Conservation (phyloP, 345 rosid species). For the Pugionium dolabratum region DNA sequence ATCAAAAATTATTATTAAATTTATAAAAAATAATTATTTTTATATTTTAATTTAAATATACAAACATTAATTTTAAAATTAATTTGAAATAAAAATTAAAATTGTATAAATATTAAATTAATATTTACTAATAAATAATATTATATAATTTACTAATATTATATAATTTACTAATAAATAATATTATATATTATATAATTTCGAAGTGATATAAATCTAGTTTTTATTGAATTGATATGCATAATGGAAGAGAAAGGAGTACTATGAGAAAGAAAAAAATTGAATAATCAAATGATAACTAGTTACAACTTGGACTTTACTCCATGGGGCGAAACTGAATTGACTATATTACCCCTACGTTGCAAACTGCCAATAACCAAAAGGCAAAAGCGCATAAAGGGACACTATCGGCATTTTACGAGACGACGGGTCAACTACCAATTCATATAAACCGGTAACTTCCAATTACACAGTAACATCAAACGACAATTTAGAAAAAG, state of each 20-base stretch:
- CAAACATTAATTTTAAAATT: no score
- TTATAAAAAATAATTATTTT: no score
- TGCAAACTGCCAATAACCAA: not conserved
- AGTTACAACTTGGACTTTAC: constrained; percentile 37
- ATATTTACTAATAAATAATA: no score
- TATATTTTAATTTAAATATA: no score
- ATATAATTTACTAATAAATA: no score
- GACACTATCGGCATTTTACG: not conserved
- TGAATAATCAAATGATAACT: not conserved
- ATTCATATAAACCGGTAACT: constrained; percentile 30
- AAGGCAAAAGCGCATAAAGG: not conserved
- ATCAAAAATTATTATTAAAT: no score
- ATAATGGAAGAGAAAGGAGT: not conserved
- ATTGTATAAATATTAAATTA: no score
- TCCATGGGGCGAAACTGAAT: not conserved
- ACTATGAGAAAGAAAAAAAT: not conserved
- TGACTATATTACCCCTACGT: constrained; percentile 21
- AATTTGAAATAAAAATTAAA: no score
- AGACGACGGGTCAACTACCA: constrained; percentile 35
- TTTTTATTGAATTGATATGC: not conserved
- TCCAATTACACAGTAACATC: constrained; percentile 34
- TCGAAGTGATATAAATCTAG: no score
- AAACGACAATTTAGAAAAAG: not conserved
- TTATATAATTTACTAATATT: no score
- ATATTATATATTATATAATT: no score